Evolutionary conservation across 1,284 basidiomycete genomes (phyloP).

Genomic region (Apiotrichum domesticum): DNA sequence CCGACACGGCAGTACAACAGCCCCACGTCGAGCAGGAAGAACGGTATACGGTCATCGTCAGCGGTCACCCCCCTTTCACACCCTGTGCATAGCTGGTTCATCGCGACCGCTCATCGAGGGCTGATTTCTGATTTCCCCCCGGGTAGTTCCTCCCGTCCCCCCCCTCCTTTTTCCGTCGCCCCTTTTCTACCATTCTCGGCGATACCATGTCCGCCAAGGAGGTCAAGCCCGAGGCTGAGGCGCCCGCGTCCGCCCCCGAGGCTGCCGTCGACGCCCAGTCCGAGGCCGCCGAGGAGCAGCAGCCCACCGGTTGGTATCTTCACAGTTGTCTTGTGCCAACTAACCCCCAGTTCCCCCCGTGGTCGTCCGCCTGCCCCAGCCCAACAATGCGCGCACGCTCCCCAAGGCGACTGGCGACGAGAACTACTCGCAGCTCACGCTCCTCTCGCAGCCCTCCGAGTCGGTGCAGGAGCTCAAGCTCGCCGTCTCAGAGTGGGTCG

Average conservation of each 20-base stretch:
- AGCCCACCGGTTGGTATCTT: constrained; percentile 1
- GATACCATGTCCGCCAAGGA: constrained; percentile 15
- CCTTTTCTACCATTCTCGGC: too few relatives aligned
- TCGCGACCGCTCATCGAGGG: too few relatives aligned
- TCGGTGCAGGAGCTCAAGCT: constrained; percentile 47
- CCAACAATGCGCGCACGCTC: constrained; percentile 38
- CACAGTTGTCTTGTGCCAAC: neutral
- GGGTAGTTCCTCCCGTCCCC: too few relatives aligned
- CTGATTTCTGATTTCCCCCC: too few relatives aligned
- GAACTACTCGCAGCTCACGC: constrained; percentile 29
- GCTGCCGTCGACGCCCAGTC: constrained; percentile 2
- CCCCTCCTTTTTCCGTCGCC: too few relatives aligned
- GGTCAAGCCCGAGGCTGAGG: constrained; percentile 12
- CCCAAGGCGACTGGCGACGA: constrained; percentile 30
- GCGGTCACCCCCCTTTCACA: too few relatives aligned
- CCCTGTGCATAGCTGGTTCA: too few relatives aligned
- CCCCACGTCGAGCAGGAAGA: too few relatives aligned
- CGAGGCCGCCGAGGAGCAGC: constrained; percentile 8
- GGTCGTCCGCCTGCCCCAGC: constrained; percentile 39
- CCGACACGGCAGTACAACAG: too few relatives aligned
- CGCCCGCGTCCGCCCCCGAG: constrained; percentile 10
- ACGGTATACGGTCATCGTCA: too few relatives aligned
- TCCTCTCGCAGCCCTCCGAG: constrained; percentile 42
- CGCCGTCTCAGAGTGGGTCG: constrained; percentile 45
- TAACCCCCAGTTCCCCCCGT: constrained; percentile 28